Percentiles rank a stretch among this genome's conserved stretches.
Evolutionary conservation across 2,329 filamentous ascomycete species (phyloP).

Genomic region (Penicillium sp.): DNA sequence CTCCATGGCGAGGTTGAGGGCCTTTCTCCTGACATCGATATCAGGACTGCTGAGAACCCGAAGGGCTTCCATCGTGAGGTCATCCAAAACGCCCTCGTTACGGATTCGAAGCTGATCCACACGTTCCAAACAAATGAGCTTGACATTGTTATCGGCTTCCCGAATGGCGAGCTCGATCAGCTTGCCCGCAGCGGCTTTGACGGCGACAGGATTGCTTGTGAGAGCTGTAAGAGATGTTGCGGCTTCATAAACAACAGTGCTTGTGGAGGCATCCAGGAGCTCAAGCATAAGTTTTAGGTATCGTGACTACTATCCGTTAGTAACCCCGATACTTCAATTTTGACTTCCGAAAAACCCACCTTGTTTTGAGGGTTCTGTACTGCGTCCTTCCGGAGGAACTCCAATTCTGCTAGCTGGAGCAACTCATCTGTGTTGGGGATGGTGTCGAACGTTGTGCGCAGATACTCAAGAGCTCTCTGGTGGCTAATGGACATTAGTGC

Average conservation of each 20-base stretch:
- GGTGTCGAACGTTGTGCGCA: slow-evolving; percentile 86
- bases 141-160: slow-evolving; percentile 98
- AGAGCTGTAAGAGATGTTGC: slow-evolving; percentile 91
- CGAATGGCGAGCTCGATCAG: slow-evolving; percentile 97
- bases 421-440: slow-evolving; percentile 94
- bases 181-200: slow-evolving; percentile 93
- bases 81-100: slow-evolving; percentile 88
- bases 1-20: slow-evolving; percentile 82
- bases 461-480: slow-evolving; percentile 83
- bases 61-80: slow-evolving; percentile 94
- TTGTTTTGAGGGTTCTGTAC: slow-evolving; percentile 92
- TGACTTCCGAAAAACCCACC: slow-evolving; percentile 48
- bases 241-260: slow-evolving; percentile 95
- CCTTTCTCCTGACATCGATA: slow-evolving; percentile 91
- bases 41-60: slow-evolving; percentile 93
- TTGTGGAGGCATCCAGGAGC: slow-evolving; percentile 85
- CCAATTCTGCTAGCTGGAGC: slow-evolving; percentile 86
- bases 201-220: slow-evolving; percentile 93
- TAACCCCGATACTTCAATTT: slow-evolving; percentile 5
- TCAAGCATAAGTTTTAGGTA: slow-evolving; percentile 96
- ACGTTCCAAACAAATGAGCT: slow-evolving; percentile 93
- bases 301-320: slow-evolving; percentile 60
- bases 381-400: slow-evolving; percentile 98
- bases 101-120: slow-evolving; percentile 83
- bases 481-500: slow-evolving; percentile 89